These are phyloP conservation scores for Flammula alnicola DNA, from an alignment of 1,284 basidiomycete species.

Conservation along the genomic window DNA sequence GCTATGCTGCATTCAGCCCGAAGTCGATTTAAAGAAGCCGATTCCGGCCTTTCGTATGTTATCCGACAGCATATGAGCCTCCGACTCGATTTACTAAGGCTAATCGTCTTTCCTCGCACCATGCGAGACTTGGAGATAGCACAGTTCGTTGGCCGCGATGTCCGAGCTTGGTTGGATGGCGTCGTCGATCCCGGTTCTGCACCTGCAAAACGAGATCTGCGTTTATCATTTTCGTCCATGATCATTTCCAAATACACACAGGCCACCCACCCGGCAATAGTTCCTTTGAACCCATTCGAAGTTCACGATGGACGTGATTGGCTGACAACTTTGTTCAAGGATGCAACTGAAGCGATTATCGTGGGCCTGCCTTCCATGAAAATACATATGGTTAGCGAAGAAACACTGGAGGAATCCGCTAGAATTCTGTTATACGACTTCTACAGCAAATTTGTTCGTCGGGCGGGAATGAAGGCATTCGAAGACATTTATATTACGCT, in stretches of 20 bases:
- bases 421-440: constrained; percentile 70
- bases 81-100: constrained; percentile 59
- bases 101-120: constrained; percentile 77
- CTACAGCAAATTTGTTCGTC: constrained; percentile 67
- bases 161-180: constrained; percentile 71
- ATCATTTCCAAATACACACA: constrained; percentile 72
- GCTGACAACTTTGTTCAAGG: constrained; percentile 58
- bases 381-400: constrained; percentile 77
- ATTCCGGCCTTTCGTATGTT: constrained; percentile 58
- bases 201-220: constrained; percentile 63
- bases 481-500: constrained; percentile 83
- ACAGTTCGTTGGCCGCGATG: constrained; percentile 66
- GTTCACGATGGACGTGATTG: constrained; percentile 51
- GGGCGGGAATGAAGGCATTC: constrained; percentile 53
- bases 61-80: constrained; percentile 77
- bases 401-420: constrained; percentile 44
- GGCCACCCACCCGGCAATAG: constrained; percentile 51
- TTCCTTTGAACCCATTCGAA: constrained; percentile 33
- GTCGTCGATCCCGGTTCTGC: constrained; percentile 53
- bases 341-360: constrained; percentile 69
- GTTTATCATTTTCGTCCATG: constrained; percentile 74
- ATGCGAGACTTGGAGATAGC: constrained; percentile 77
- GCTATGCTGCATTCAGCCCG: constrained; percentile 81
- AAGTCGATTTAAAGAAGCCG: constrained; percentile 67
- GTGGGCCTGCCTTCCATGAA: constrained; percentile 80